These are phyloP conservation scores for Stromatinia cepivora DNA, from an alignment of 2,329 filamentous ascomycete species.

Conservation along the genomic window DNA sequence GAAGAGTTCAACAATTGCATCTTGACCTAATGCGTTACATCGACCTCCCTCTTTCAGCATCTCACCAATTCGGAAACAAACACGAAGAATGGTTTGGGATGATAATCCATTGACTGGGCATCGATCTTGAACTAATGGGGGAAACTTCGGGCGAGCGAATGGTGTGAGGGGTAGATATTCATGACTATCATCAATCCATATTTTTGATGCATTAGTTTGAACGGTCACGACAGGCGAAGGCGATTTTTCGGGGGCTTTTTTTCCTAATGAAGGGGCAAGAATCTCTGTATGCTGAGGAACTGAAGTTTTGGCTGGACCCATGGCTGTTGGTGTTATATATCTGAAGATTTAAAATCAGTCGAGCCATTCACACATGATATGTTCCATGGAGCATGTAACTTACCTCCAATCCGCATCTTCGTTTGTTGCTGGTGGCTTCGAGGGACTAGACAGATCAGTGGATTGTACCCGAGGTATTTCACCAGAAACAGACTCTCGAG, in stretches of 20 bases:
- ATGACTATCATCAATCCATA: conserved; percentile 33
- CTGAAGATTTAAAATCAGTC: background rate
- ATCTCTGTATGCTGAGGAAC: background rate
- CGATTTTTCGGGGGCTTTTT: background rate
- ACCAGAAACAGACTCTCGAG: background rate
- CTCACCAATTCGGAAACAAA: conserved; percentile 65
- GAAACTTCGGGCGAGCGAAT: conserved; percentile 55
- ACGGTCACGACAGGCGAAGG: background rate
- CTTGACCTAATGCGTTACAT: conserved; percentile 49
- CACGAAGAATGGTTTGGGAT: conserved; percentile 50
- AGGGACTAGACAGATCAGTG: conserved; percentile 28
- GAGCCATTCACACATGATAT: background rate
- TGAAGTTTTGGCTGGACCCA: background rate
- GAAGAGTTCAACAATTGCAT: conserved; percentile 63
- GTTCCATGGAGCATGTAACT: background rate
- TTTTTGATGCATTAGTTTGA: background rate
- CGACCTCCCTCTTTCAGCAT: conserved; percentile 51
- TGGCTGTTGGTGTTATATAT: background rate
- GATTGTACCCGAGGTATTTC: background rate
- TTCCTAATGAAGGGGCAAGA: background rate
- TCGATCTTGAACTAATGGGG: conserved; percentile 49
- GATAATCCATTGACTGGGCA: conserved; percentile 56
- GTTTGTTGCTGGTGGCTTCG: conserved; percentile 8
- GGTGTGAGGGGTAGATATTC: conserved; percentile 42
- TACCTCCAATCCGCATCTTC: conserved; percentile 21